These are phyloP conservation scores for Lachancea dasiensis DNA, from an alignment of 805 yeast species.

Conservation along the genomic window DNA sequence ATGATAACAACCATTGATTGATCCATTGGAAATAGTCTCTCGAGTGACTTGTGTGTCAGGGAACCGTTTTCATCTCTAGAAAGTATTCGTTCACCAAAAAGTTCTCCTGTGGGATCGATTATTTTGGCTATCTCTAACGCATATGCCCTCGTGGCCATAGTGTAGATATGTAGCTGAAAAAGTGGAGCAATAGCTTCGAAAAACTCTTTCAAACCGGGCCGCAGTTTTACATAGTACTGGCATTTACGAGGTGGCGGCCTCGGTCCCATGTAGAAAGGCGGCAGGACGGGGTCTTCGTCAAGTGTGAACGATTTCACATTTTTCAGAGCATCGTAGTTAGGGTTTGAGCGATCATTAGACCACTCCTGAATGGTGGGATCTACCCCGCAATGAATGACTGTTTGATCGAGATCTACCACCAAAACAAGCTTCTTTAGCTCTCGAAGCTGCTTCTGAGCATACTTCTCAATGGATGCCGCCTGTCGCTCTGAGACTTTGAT, in stretches of 20 bases:
- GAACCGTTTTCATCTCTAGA: conserved; percentile 95
- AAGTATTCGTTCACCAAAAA: conserved; percentile 85
- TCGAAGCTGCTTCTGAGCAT: conserved; percentile 54
- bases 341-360: conserved; percentile 80
- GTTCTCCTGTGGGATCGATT: conserved; percentile 82
- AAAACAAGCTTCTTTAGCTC: conserved; percentile 66
- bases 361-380: conserved; percentile 97
- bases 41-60: conserved; percentile 79
- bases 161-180: conserved; percentile 90
- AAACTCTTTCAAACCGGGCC: conserved; percentile 82
- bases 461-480: conserved; percentile 76
- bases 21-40: conserved; percentile 88
- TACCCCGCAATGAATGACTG: conserved; percentile 95
- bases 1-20: conserved; percentile 94
- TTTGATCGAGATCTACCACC: conserved; percentile 95
- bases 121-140: conserved; percentile 85
- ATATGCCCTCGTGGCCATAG: conserved; percentile 96
- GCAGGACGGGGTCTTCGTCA: conserved; percentile 63
- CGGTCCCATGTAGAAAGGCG: conserved; percentile 56
- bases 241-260: conserved; percentile 54
- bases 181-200: conserved; percentile 53
- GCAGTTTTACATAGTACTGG: conserved; percentile 86
- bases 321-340: conserved; percentile 76
- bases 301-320: conserved; percentile 75
- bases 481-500: conserved; percentile 79